Base-by-base conservation (phyloP, 768 basidiomycete species). In the Macrolepiota fuliginosa region DNA sequence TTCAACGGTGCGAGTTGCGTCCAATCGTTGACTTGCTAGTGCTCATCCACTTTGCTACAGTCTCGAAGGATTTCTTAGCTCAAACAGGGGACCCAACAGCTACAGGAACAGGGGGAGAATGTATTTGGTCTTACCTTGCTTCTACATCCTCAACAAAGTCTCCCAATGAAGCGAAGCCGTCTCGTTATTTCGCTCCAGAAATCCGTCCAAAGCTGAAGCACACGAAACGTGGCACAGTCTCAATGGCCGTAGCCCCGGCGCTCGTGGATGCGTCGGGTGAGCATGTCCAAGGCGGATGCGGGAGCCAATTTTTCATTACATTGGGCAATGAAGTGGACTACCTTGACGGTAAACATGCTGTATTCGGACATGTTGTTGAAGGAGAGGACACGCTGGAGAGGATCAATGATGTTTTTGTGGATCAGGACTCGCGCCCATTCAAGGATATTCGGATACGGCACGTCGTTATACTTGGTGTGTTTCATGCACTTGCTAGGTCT, bases 71-170 rank as follows among this genome's bases (percentile, higher is more conserved):
- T 71, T 99, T 99, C 66, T 83, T 99, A 55, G 96, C 96, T 11
- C 97, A 98, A 74, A 82, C 86, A 0, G 97, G 97, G n/a, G 97
- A 99, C 68, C 97, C 96, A 5, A 90, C 92, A 17, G 96, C 96
- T 6, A 91, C 92, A 1, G 96, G 97, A 19, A 94, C 87, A 32
- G 96, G 97, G 32, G 97, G 97, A 50, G 90, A 94, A 77, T 94
- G 88, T 2, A 81, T 96, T 67, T 91, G 88, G 83, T 94, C 94
- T 4, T 81, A 85, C 67, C 80, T 92, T 52, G 78, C 83, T 56
- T 82, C 87, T 6, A 55, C 53, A 37, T 61, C 60, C 6, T 37
- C 53, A 12, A 29, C 22, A 39, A 74, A 80, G 65, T 73, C 74
- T 6, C 70, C 75, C 24, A 68, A 71, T 58, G 69, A 75, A 49